These are phyloP conservation scores for Danielozyma ontarioensis DNA, from an alignment of 805 yeast species.

Conservation along the genomic window DNA sequence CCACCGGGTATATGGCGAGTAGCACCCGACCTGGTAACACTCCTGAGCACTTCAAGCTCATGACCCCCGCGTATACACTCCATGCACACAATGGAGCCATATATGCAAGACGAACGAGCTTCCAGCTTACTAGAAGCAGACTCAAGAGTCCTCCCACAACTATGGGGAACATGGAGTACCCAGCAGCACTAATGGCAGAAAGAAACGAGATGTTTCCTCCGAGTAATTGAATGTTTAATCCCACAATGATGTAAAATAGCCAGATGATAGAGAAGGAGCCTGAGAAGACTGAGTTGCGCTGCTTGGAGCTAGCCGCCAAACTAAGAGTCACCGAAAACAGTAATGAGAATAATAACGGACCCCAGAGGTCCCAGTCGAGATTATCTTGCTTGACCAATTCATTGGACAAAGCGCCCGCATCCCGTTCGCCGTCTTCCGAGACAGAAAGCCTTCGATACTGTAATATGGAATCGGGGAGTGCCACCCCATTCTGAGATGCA, in stretches of 20 bases:
- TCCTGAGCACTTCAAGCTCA: constrained; percentile 61
- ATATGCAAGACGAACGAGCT: constrained; percentile 44
- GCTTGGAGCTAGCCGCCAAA: constrained; percentile 35
- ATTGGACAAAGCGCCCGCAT: constrained; percentile 16
- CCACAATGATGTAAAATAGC: constrained; percentile 56
- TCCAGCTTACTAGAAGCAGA: constrained; percentile 40
- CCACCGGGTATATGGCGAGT: constrained; percentile 63
- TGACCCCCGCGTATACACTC: constrained; percentile 60
- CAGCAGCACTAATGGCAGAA: constrained; percentile 65
- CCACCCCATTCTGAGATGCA: constrained; percentile 32
- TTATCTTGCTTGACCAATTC: constrained; percentile 12
- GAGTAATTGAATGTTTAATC: constrained; percentile 59
- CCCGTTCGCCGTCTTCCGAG: constrained; percentile 10
- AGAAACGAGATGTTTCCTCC: constrained; percentile 60
- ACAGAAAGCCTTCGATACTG: constrained; percentile 23
- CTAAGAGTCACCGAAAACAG: constrained; percentile 50
- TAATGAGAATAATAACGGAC: constrained; percentile 62
- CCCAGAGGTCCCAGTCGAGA: constrained; percentile 66
- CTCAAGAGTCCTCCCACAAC: constrained; percentile 48
- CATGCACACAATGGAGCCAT: constrained; percentile 47
- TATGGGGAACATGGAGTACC: constrained; percentile 66
- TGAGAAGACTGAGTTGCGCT: constrained; percentile 52
- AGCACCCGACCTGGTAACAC: constrained; percentile 58
- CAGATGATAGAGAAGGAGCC: constrained; percentile 61
- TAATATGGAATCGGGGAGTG: constrained; percentile 29